Percentiles rank a stretch among this genome's conserved stretches.
These are phyloP conservation scores for Hypoxylon sp. DNA, from an alignment of 2,329 filamentous ascomycete species.

Conservation along the genomic window DNA sequence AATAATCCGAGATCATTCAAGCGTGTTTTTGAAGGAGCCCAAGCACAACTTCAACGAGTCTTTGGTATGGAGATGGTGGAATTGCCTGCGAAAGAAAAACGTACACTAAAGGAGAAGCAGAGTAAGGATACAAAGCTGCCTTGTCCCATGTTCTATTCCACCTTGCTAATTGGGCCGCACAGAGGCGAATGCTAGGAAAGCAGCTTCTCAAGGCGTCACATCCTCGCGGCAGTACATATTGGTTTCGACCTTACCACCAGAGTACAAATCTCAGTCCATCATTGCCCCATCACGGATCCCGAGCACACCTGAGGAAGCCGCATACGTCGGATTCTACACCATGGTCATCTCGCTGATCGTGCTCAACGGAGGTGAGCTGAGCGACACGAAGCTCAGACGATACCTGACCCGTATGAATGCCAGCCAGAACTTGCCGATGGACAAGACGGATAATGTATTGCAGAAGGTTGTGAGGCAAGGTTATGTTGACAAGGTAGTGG, in stretches of 20 bases:
- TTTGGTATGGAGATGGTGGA: constrained; percentile 97
- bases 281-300: constrained; percentile 77
- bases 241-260: constrained; percentile 77
- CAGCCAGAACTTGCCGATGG: constrained; percentile 79
- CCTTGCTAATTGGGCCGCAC: constrained; percentile 24
- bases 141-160: neutral
- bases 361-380: constrained; percentile 79
- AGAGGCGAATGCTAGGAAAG: constrained; percentile 58
- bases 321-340: constrained; percentile 86
- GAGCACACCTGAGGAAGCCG: constrained; percentile 77
- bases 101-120: constrained; percentile 82
- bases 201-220: constrained; percentile 64
- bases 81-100: constrained; percentile 84
- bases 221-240: constrained; percentile 83
- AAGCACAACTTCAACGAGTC: constrained; percentile 75
- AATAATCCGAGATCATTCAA: constrained; percentile 80
- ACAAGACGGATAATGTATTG: constrained; percentile 82
- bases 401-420: constrained; percentile 83
- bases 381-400: constrained; percentile 83
- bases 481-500: constrained; percentile 83
- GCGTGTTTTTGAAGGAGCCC: constrained; percentile 81
- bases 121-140: constrained; percentile 62
- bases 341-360: constrained; percentile 83
- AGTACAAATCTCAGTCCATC: constrained; percentile 77
- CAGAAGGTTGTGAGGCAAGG: constrained; percentile 83